phyloP scores from a whole-genome alignment of 176 grass and related monocot genomes.

The Triticum dicoccoides region DNA sequence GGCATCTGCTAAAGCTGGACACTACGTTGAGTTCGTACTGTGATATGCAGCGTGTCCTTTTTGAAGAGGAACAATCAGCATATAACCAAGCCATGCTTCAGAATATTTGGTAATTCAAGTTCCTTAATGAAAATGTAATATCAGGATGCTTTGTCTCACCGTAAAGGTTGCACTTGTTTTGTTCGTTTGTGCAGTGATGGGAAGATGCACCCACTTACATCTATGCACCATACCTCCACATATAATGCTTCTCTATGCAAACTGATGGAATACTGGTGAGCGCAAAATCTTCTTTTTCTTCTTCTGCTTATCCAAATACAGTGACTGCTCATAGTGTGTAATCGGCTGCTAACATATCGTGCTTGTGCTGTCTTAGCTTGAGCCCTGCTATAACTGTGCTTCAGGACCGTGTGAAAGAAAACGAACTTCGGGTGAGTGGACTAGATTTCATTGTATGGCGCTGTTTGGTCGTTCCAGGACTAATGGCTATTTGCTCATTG shows the following conservation, averaged over 20 bases:
- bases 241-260: slow-evolving; percentile 96
- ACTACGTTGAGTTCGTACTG: slow-evolving; percentile 65
- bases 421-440: slow-evolving; percentile 83
- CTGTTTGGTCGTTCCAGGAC: not conserved
- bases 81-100: slow-evolving; percentile 95
- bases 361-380: slow-evolving; percentile 54
- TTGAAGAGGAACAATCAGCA: slow-evolving; percentile 89
- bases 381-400: slow-evolving; percentile 69
- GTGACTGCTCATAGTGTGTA: not conserved
- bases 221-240: slow-evolving; percentile 87
- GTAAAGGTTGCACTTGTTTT: not conserved
- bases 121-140: not conserved
- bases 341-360: slow-evolving; percentile 16
- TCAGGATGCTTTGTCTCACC: not conserved
- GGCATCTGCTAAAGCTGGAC: slow-evolving; percentile 75
- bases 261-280: slow-evolving; percentile 92
- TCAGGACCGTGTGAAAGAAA: slow-evolving; percentile 81
- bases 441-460: slow-evolving; percentile 7
- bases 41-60: slow-evolving; percentile 83
- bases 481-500: slow-evolving; percentile 8
- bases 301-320: slow-evolving; percentile 1
- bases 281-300: not conserved
- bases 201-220: slow-evolving; percentile 86
- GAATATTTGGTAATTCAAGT: slow-evolving; percentile 61
- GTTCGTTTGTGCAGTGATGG: slow-evolving; percentile 64